Percentiles rank a stretch among this genome's conserved stretches.
Evolutionary conservation across 352 stramenopile genomes (phyloP).

Genomic region (Globisporangium barbulae): DNA sequence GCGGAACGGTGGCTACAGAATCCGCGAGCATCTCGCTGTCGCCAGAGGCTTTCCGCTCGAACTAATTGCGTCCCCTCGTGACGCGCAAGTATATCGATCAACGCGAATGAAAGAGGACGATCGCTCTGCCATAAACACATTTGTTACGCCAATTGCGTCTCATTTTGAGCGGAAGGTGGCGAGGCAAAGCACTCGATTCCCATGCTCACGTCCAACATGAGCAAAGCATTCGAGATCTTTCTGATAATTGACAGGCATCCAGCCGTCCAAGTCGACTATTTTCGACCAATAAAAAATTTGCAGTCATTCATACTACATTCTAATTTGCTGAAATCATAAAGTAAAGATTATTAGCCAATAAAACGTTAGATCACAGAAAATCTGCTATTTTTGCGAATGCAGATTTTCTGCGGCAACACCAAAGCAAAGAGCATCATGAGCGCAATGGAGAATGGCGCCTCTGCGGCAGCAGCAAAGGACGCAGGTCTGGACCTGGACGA

Average conservation of each 20-base stretch:
- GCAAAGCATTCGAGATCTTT: neutral
- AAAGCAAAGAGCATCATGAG: conserved; percentile 1
- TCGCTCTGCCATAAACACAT: too few relatives aligned
- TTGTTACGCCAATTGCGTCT: too few relatives aligned
- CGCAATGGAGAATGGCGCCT: neutral
- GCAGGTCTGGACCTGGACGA: conserved; percentile 62
- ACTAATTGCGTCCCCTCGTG: too few relatives aligned
- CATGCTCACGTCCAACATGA: too few relatives aligned
- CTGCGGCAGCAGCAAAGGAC: neutral
- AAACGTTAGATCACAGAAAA: neutral
- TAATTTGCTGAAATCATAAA: neutral
- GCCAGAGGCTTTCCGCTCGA: neutral
- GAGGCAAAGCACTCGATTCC: too few relatives aligned
- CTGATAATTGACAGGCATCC: neutral
- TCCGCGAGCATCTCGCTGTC: neutral
- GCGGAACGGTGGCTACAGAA: neutral
- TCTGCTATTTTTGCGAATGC: neutral
- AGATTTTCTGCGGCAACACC: neutral
- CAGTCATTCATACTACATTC: neutral
- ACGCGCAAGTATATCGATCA: too few relatives aligned
- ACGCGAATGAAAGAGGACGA: too few relatives aligned
- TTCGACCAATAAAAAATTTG: neutral
- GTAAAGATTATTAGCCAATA: neutral
- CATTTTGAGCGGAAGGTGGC: too few relatives aligned
- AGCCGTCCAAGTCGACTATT: neutral